These are phyloP conservation scores for Ceratocystis smalleyi DNA, from an alignment of 2,329 filamentous ascomycete genomes.

Conservation along the genomic window DNA sequence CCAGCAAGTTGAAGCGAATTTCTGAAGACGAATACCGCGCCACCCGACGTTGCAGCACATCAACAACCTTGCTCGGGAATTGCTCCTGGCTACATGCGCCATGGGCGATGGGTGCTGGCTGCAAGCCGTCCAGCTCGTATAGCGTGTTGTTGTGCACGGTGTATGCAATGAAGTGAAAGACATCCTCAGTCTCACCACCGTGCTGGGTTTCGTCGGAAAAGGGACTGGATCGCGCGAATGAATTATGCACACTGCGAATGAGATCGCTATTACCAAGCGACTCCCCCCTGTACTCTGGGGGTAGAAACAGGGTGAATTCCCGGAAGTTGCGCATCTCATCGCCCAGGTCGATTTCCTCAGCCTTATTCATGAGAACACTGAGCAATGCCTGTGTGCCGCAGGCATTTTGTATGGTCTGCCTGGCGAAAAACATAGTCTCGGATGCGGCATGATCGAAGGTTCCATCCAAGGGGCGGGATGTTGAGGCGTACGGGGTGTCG, in stretches of 20 bases:
- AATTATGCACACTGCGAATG: slow-evolving; percentile 72
- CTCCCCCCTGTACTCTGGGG: slow-evolving; percentile 52
- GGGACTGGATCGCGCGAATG: slow-evolving; percentile 73
- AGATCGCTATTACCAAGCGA: slow-evolving; percentile 47
- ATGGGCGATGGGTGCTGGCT: slow-evolving; percentile 82
- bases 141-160: slow-evolving; percentile 62
- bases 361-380: slow-evolving; percentile 79
- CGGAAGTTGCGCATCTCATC: slow-evolving; percentile 58
- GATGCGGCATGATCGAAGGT: slow-evolving; percentile 61
- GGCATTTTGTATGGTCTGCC: slow-evolving; percentile 95
- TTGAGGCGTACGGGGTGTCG: slow-evolving; percentile 43
- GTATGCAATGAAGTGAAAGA: slow-evolving; percentile 97
- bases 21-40: slow-evolving; percentile 71
- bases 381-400: slow-evolving; percentile 93
- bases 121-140: slow-evolving; percentile 90
- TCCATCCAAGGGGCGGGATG: slow-evolving; percentile 61
- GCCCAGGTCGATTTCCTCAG: slow-evolving; percentile 55
- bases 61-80: slow-evolving; percentile 67
- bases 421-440: slow-evolving; percentile 77
- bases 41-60: slow-evolving; percentile 74
- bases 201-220: slow-evolving; percentile 84
- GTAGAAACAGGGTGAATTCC: slow-evolving; percentile 74
- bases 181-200: slow-evolving; percentile 60
- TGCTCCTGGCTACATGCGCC: slow-evolving; percentile 53
- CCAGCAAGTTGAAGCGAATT: slow-evolving; percentile 91